Base-by-base conservation (phyloP, 1,139 yeast genomes). In the Geotrichum europaeum region DNA sequence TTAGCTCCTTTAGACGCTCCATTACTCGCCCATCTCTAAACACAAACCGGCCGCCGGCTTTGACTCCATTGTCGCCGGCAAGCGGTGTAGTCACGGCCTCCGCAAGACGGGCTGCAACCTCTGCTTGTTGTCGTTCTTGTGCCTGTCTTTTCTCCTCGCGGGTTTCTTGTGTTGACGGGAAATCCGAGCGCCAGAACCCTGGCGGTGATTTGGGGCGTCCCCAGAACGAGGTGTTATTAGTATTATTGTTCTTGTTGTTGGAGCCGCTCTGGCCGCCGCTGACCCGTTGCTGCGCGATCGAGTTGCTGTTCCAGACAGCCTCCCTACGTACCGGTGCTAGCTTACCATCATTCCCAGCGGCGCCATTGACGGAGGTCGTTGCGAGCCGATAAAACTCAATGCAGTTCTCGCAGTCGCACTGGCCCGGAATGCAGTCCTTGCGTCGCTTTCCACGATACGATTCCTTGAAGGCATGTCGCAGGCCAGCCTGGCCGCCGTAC, bases 111-210 rank as follows among this genome's bases (percentile, higher is more conserved):
- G 56, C 54, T 51, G 43, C 49, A 15, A 65, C 66, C 58, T 64
- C 65, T 10, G 30, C 57, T 20, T 60, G 58, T 24, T 65, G 58
- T 5, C 60, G 60, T 49, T 59, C 58, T 51, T 63, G 64, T 15
- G 66, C 66, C 24, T 61, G 60, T 22, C 53, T 56, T 51, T 65
- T 63, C 24, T 70, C 72, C 53, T 65, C 65, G 22, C 56, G 60
- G 15, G 62, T 62, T 51, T 71, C 72, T 56, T 71, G 74, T 6
- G 75, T 70, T 18, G 59, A 62, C 1, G 72, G 74, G 63, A 70
- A 67, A 18, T 70, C 73, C n/a, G 71, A 62, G 15, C 70, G 62
- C 74, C 75, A 73, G 57, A 69, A 72, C 20, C 73, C 73, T 3
- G 73, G 72, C 7, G 76, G 76, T 1, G 75, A 66, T 18, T 64